A percentile compares a stretch with the other conserved stretches of the same genome.
Conservation (phyloP, 2,329 filamentous ascomycete genomes). For the Aspergillus glaucus region DNA sequence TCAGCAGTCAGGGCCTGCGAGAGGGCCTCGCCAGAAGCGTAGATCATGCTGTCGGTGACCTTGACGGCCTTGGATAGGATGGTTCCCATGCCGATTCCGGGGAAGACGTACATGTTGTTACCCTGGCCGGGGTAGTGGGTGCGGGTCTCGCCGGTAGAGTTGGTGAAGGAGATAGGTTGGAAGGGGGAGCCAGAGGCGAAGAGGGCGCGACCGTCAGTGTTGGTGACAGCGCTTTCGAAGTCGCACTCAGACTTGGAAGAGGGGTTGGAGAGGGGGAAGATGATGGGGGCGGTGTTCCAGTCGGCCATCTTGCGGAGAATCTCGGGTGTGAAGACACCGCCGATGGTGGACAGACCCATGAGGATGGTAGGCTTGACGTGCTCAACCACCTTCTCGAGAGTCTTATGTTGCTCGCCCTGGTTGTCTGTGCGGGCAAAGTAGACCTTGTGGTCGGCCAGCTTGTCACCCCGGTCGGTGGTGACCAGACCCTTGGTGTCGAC, state of each 20-base stretch:
- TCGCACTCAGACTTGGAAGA: conserved; percentile 96
- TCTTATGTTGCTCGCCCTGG: conserved; percentile 61
- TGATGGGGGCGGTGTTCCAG: conserved; percentile 72
- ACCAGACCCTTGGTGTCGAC: conserved; percentile 96
- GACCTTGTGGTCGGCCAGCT: conserved; percentile 78
- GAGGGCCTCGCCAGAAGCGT: conserved; percentile 79
- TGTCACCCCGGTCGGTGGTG: conserved; percentile 86
- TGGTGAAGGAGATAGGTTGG: conserved; percentile 62
- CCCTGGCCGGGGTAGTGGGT: conserved; percentile 77
- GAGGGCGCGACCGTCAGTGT: conserved; percentile 85
- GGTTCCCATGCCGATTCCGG: conserved; percentile 85
- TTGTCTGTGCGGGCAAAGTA: conserved; percentile 63
- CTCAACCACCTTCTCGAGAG: conserved; percentile 83
- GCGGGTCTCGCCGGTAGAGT: conserved; percentile 50
- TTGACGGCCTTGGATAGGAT: conserved; percentile 83
- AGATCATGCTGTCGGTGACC: conserved; percentile 94
- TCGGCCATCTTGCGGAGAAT: conserved; percentile 61
- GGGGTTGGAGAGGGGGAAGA: conserved; percentile 96
- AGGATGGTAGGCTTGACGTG: conserved; percentile 92
- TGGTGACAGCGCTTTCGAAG: conserved; percentile 83
- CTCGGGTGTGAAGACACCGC: conserved; percentile 85
- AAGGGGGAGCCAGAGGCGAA: conserved; percentile 97
- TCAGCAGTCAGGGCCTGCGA: conserved; percentile 70
- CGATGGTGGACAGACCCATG: conserved; percentile 89
- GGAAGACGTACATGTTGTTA: conserved; percentile 86